Evolutionary conservation across 2,329 filamentous ascomycete species (phyloP).

Genomic region (Aspergillus proliferans): DNA sequence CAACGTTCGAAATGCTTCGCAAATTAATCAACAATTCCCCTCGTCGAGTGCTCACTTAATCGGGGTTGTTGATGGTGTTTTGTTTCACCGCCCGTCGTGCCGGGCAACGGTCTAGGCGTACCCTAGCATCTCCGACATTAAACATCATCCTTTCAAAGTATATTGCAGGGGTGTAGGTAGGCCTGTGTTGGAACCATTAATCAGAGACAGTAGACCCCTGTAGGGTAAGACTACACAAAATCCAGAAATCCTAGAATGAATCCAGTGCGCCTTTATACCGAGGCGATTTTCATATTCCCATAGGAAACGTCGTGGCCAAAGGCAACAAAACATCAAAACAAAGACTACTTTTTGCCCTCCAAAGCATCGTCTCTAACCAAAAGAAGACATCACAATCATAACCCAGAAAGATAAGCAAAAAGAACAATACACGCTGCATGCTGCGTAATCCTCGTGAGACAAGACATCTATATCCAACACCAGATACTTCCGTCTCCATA

Average conservation of each 20-base stretch:
- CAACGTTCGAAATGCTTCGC: not conserved
- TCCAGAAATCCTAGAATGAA: not conserved
- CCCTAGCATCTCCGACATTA: not conserved
- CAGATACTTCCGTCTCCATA: not conserved
- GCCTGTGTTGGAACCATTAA: not conserved
- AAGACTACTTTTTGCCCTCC: not conserved
- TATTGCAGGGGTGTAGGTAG: not conserved
- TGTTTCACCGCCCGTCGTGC: constrained; percentile 10
- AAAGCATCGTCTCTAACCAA: not conserved
- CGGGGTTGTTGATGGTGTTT: constrained; percentile 6
- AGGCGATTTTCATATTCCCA: not conserved
- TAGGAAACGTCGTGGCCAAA: not conserved
- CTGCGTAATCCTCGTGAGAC: not conserved
- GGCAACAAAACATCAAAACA: not conserved
- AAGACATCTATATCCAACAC: not conserved
- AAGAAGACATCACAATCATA: not conserved
- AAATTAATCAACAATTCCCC: not conserved
- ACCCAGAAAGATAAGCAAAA: not conserved
- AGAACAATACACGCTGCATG: not conserved
- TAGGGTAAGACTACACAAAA: no score
- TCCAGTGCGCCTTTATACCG: no score
- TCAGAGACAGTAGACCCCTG: no score
- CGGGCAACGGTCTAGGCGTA: constrained; percentile 9
- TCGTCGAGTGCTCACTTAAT: no score
- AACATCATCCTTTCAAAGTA: not conserved